Base-by-base conservation (phyloP, 495 filamentous ascomycete genomes). In the Chlorociboria aeruginascens region DNA sequence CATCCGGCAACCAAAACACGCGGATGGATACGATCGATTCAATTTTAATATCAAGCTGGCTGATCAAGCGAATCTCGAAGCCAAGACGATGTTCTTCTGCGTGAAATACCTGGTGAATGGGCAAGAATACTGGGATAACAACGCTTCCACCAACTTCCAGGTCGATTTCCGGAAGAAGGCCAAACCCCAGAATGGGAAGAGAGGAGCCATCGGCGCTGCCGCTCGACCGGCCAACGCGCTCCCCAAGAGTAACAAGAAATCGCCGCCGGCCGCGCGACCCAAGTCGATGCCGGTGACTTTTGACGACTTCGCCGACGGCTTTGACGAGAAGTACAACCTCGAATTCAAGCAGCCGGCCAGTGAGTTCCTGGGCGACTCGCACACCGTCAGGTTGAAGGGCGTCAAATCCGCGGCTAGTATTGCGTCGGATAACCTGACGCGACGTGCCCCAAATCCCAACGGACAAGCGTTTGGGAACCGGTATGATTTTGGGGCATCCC, bases 71-170 rank as follows among this genome's bases (percentile, higher is more conserved):
- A 90, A 94, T 59, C 70, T 98, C 31, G 89, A 95, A 56, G 72
- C 75, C 40, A 96, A 95, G 70, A 89, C 86, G 1, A 69, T 97
- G 56, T 86, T 86, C 58, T 81, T 95, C 53, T 98, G 92, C 68
- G 79, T 97, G 40, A 82, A 86, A 28, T 98, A 97, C 65, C 80
- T 64, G 37, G 86, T 93, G 36, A 79, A 77, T 53, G 87, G 89
- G 7, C 77, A 85, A 53, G 90, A 96, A 54, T 83, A 79, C 60
- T 98, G 92, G 92, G 93, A 98, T 68, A 98, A 89, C 69, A 97
- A 98, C 60, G 63, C 73, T 48, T 68, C 69, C 10, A 73, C 77
- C 61, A 95, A 98, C 63, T 97, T 88, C 64, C 88, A 94, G 56
- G 76, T 95, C 44, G 88, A 94, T 60, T 98, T 98, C 68, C 69